These are phyloP conservation scores for Gossypium davidsonii DNA, from an alignment of 441 rosid genomes.

Conservation along the genomic window DNA sequence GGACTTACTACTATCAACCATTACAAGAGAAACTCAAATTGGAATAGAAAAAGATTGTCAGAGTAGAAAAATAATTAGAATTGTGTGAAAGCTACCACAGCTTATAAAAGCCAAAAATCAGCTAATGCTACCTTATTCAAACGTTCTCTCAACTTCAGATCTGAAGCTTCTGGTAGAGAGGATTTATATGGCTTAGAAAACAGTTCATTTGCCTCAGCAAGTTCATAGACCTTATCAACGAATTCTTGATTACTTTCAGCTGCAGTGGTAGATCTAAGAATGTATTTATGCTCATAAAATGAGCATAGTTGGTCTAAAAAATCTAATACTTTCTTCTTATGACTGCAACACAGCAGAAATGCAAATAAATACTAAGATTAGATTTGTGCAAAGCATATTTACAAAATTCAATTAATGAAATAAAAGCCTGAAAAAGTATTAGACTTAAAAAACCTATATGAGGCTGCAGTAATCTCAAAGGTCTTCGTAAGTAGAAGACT, in stretches of 20 bases:
- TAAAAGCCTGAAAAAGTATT: neutral
- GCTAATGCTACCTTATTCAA: slow-evolving; percentile 49
- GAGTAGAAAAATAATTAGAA: neutral
- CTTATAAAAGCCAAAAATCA: neutral
- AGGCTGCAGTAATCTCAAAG: slow-evolving; percentile 58
- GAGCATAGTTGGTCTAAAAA: slow-evolving; percentile 52
- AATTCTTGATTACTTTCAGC: slow-evolving; percentile 23
- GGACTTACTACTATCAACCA: neutral
- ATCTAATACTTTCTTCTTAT: slow-evolving; percentile 58
- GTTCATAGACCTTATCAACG: slow-evolving; percentile 60
- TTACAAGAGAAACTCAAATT: neutral
- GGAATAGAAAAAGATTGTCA: neutral
- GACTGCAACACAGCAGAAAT: slow-evolving; percentile 46
- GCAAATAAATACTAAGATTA: slow-evolving; percentile 13
- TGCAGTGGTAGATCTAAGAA: slow-evolving; percentile 4
- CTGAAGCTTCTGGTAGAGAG: slow-evolving; percentile 40
- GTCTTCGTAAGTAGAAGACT: slow-evolving; percentile 60
- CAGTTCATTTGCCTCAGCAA: slow-evolving; percentile 66
- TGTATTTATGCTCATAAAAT: neutral
- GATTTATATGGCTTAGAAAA: slow-evolving; percentile 54
- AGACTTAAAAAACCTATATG: slow-evolving; percentile 55
- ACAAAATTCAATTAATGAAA: neutral
- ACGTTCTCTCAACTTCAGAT: slow-evolving; percentile 37
- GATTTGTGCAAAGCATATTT: slow-evolving; percentile 6
- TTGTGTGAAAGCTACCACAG: neutral